Percentiles rank a stretch among this genome's conserved stretches.
phyloP scores from a whole-genome alignment of 306 rosid genomes.

The Boehmeria nivea region DNA sequence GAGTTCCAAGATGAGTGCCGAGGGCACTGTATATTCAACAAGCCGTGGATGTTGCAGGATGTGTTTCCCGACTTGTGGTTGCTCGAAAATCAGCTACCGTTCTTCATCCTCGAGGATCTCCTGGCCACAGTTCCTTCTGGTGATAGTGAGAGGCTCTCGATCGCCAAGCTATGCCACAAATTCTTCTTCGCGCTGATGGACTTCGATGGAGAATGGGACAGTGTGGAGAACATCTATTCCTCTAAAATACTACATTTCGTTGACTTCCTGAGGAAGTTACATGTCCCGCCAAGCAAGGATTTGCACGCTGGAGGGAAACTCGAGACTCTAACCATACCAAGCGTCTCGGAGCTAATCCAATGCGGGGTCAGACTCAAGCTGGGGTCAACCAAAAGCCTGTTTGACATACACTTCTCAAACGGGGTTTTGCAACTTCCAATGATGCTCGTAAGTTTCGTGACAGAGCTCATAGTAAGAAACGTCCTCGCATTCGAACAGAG shows the following conservation, averaged over 20 bases:
- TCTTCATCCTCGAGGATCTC: conserved; percentile 21
- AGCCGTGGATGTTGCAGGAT: conserved; percentile 35
- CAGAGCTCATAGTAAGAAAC: conserved; percentile 18
- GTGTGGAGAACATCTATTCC: background rate
- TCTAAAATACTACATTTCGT: conserved; percentile 27
- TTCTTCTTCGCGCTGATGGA: conserved; percentile 8
- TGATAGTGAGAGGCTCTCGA: background rate
- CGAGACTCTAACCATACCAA: too few species aligned
- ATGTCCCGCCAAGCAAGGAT: conserved; percentile 30
- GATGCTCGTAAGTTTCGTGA: background rate
- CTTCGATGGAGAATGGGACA: background rate
- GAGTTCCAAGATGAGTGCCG: background rate
- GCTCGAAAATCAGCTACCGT: conserved; percentile 44
- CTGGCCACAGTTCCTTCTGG: background rate
- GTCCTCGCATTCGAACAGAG: conserved; percentile 33
- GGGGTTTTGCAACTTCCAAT: conserved; percentile 30
- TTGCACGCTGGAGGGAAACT: too few species aligned
- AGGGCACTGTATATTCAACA: conserved; percentile 21
- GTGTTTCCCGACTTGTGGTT: conserved; percentile 26
- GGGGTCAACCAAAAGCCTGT: conserved; percentile 12
- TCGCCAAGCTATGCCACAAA: conserved; percentile 16
- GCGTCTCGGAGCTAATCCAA: too few species aligned
- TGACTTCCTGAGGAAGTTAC: conserved; percentile 25
- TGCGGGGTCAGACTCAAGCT: conserved; percentile 17
- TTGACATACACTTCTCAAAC: conserved; percentile 16